Conservation (phyloP, 208 protist species). For the Crithidia fasciculata region DNA sequence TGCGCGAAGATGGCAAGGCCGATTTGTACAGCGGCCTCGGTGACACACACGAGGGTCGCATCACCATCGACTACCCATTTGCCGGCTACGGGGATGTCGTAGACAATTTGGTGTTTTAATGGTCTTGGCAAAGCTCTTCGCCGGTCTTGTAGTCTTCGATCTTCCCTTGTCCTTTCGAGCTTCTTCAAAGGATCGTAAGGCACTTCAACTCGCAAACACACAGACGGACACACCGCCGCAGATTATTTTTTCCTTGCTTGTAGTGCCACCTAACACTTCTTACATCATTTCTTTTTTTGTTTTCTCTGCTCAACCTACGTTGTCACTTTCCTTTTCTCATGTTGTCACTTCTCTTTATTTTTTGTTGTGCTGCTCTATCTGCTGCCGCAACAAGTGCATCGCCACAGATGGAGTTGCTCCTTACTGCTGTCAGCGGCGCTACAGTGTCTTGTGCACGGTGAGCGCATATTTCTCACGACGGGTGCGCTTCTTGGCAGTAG, state of each 20-base stretch:
- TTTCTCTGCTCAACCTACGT: too few species aligned
- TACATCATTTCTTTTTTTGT: too few species aligned
- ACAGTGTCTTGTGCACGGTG: too few species aligned
- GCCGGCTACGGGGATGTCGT: constrained; percentile 55
- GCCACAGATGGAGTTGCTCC: too few species aligned
- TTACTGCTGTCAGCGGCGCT: too few species aligned
- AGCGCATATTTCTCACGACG: too few species aligned
- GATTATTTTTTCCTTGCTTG: too few species aligned
- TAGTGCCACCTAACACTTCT: not conserved
- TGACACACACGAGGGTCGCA: constrained; percentile 65
- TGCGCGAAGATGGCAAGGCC: constrained; percentile 67
- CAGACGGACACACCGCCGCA: too few species aligned
- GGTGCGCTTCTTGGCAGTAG: too few species aligned
- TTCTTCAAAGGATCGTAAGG: too few species aligned
- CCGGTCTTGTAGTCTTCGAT: not conserved
- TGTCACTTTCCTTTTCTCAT: too few species aligned
- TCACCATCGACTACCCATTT: constrained; percentile 71
- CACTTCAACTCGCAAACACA: too few species aligned
- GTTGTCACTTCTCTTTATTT: constrained; percentile 1
- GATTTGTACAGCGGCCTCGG: constrained; percentile 74
- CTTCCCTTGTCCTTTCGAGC: not conserved
- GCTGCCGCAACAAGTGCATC: not conserved
- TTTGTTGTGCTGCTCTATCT: not conserved
- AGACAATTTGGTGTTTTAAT: constrained; percentile 49
- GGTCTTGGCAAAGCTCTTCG: constrained; percentile 4